Conservation (phyloP, 176 grass and related monocot species). For the Triticum aestivum region IWGSC_CS_RefSeq_v2.1 NC_057798.1:739599559-739600058, state of each 20-base stretch:
- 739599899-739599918: not conserved
- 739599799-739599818: not conserved
- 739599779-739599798: not conserved
- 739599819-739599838: too few species aligned
- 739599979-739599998: not conserved
- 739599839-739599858: too few species aligned
- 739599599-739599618: constrained; percentile 27
- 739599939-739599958: not conserved
- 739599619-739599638: not conserved
- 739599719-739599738: not conserved
- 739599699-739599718: not conserved
- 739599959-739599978: not conserved
- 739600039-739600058: not conserved
- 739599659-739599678: not conserved
- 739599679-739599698: not conserved
- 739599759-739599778: not conserved
- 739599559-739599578: not conserved
- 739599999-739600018: not conserved
- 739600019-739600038: not conserved
- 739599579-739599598: not conserved
- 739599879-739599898: not conserved
- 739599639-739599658: not conserved
- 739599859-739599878: too few species aligned
- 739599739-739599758: not conserved
- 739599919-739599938: not conserved